Conservation (phyloP, 2,329 filamentous ascomycete species). For the Bipolaris bicolor region DNA sequence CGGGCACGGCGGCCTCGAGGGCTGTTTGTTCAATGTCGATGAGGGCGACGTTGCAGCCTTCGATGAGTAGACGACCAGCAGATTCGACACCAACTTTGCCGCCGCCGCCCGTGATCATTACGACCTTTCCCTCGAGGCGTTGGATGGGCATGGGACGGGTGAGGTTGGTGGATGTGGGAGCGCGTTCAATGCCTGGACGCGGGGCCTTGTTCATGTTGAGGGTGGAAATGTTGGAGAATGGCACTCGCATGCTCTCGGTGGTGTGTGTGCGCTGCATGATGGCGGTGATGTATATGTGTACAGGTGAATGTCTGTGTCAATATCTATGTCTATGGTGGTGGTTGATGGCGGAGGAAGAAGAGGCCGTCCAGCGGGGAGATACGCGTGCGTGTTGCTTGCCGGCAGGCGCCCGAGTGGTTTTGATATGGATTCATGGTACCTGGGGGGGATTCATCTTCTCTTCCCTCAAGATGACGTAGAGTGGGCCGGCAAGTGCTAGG, state of each 20-base stretch:
- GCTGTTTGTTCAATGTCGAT: slow-evolving; percentile 43
- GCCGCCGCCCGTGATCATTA: slow-evolving; percentile 43
- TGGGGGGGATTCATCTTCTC: neutral
- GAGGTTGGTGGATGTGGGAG: slow-evolving; percentile 36
- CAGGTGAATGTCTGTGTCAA: too few species aligned
- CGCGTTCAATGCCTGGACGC: slow-evolving; percentile 34
- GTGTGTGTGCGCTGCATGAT: slow-evolving; percentile 10
- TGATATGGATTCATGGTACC: neutral
- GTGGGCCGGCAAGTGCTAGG: slow-evolving; percentile 34
- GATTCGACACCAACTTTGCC: slow-evolving; percentile 46
- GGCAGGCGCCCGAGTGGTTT: neutral
- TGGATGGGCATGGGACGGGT: slow-evolving; percentile 37
- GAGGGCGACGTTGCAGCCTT: slow-evolving; percentile 48
- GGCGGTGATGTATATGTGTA: neutral
- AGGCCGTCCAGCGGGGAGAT: slow-evolving; percentile 19
- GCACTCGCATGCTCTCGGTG: slow-evolving; percentile 20
- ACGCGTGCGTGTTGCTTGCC: too few species aligned
- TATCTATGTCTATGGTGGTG: too few species aligned
- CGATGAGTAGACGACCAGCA: slow-evolving; percentile 43
- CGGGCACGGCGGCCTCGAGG: slow-evolving; percentile 34
- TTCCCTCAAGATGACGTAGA: slow-evolving; percentile 33
- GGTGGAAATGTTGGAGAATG: slow-evolving; percentile 26
- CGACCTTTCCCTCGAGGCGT: slow-evolving; percentile 41
- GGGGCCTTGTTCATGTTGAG: slow-evolving; percentile 33
- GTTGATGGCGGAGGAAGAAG: neutral